Base-by-base conservation (phyloP, 768 basidiomycete genomes). In the Mycena vitilis region DNA sequence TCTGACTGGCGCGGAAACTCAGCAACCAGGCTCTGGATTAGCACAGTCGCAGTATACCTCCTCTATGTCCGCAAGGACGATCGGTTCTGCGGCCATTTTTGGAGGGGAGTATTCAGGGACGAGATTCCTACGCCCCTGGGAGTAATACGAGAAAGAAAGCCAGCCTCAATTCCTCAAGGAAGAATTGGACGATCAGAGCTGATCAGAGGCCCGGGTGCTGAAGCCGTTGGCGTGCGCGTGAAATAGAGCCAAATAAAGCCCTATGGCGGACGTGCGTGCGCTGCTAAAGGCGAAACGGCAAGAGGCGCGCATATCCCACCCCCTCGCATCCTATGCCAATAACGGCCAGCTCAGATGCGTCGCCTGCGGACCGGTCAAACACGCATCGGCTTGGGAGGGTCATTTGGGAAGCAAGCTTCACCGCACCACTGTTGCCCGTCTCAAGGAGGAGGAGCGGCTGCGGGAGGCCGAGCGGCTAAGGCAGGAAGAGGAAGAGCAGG, bases 371-470 rank as follows among this genome's bases (percentile, higher is more conserved):
- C 85, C 81, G 22, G 84, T 95, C 64, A 95, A 94, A 73, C 88
- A 94, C 73, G 86, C 92, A 4, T 88, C 91, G 30, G 91, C 91
- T n/a, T 95, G 94, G 94, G 89, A 94, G 66, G 93, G 94, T 23
- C 94, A 95, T 78, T 77, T 95, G 22, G 93, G 91, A 15, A 93
- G 91, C 80, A 95, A 95, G 80, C 79, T 79, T 2, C 94, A 95
- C 76, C 88, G 94, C 40, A 89, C 83, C 47, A 90, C 88, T 73
- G 88, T 90, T 20, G 83, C 84, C 13, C 86, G 86, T 20, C 74
- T 89, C 51, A 87, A 83, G 68, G 88, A 89, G 74, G 85, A 89
- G 71, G 87, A 90, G 65, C 80, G 77, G 60, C 71, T 72, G 42
- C 80, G 76, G 61, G 83, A 81, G 73, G 82, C 80, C 64, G 66